These are phyloP conservation scores for Stephania japonica DNA, from an alignment of 164 flowering plant genomes.

Conservation along the genomic window DNA sequence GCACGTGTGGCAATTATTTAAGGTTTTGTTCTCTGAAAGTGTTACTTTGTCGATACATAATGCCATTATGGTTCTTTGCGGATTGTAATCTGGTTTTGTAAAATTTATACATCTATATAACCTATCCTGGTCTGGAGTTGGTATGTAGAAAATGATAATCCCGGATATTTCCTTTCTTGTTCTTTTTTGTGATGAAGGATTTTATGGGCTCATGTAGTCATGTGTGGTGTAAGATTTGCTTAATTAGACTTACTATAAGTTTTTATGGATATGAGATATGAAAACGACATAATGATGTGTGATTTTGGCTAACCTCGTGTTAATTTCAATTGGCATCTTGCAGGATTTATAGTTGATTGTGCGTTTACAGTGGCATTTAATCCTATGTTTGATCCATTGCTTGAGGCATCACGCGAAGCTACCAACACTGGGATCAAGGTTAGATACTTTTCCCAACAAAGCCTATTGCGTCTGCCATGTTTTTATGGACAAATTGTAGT, in stretches of 20 bases:
- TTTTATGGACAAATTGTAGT: background rate
- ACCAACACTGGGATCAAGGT: slow-evolving; percentile 92
- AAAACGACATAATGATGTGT: background rate
- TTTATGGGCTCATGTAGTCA: background rate
- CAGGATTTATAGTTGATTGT: slow-evolving; percentile 89
- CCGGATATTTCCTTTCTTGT: background rate
- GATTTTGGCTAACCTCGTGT: background rate
- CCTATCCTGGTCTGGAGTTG: background rate
- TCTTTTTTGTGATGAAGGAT: background rate
- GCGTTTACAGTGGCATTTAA: slow-evolving; percentile 96
- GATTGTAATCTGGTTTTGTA: background rate
- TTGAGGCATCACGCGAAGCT: slow-evolving; percentile 95
- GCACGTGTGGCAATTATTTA: background rate
- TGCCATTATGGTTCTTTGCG: background rate
- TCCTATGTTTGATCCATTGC: slow-evolving; percentile 87
- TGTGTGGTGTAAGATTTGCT: background rate
- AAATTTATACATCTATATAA: no score
- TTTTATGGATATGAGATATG: background rate
- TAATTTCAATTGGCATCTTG: slow-evolving; percentile 8
- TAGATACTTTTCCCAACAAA: background rate
- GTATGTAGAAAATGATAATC: background rate
- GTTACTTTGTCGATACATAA: background rate
- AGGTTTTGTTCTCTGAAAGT: background rate
- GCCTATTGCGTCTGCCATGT: background rate
- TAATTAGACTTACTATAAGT: background rate